phyloP scores from a whole-genome alignment of 768 basidiomycete genomes.

The Calocybe gangraenosa region DNA sequence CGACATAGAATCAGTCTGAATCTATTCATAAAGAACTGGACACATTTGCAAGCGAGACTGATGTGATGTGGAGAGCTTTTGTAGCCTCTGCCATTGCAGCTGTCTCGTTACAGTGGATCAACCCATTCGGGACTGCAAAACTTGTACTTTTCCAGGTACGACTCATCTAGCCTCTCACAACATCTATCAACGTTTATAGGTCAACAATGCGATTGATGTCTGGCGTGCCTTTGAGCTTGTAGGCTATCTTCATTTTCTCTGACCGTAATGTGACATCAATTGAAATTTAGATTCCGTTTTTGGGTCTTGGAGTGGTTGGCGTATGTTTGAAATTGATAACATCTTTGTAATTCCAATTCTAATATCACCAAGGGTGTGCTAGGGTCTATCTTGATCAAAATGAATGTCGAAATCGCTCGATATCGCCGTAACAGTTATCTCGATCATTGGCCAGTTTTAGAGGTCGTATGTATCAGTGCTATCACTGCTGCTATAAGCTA shows the following conservation, averaged over 20 bases:
- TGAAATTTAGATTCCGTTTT: slow-evolving; percentile 59
- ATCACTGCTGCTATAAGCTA: slow-evolving; percentile 71
- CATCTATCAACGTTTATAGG: slow-evolving; percentile 34
- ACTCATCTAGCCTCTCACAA: too few relatives aligned
- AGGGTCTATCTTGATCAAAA: slow-evolving; percentile 59
- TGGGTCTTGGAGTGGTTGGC: slow-evolving; percentile 57
- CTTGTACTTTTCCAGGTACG: slow-evolving; percentile 74
- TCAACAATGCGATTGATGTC: slow-evolving; percentile 52
- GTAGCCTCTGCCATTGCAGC: slow-evolving; percentile 87
- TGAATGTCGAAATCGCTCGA: slow-evolving; percentile 62
- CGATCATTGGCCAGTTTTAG: slow-evolving; percentile 58
- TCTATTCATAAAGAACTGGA: slow-evolving; percentile 45
- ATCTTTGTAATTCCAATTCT: neutral
- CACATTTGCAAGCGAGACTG: slow-evolving; percentile 65
- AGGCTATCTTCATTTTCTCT: slow-evolving; percentile 11
- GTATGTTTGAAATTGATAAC: slow-evolving; percentile 29
- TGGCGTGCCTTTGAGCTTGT: slow-evolving; percentile 77
- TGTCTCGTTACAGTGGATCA: slow-evolving; percentile 76
- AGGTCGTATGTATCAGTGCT: slow-evolving; percentile 58
- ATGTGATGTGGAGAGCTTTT: slow-evolving; percentile 85
- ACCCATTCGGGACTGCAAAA: slow-evolving; percentile 84
- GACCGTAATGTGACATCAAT: neutral
- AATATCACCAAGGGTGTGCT: slow-evolving; percentile 50
- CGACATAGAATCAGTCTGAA: neutral
- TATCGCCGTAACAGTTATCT: slow-evolving; percentile 55